Percentiles rank a stretch among this genome's conserved stretches.
phyloP scores from a whole-genome alignment of 306 rosid species.

The Rubus idaeus region DNA sequence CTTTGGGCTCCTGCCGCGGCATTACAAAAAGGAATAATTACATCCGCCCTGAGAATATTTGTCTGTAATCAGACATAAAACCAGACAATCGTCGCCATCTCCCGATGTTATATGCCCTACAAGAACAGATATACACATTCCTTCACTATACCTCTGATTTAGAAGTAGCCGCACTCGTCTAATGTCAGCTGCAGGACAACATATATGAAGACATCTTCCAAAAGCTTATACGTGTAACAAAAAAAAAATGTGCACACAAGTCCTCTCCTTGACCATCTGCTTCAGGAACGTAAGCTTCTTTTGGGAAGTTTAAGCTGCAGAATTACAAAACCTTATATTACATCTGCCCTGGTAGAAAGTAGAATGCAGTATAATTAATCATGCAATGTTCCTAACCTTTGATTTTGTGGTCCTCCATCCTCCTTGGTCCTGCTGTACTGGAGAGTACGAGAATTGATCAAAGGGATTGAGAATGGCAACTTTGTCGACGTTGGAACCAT shows the following conservation, averaged over 20 bases:
- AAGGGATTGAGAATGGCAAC: constrained; percentile 41
- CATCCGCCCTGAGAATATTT: background rate
- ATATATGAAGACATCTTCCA: background rate
- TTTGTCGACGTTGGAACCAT: constrained; percentile 30
- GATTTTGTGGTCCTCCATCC: constrained; percentile 67
- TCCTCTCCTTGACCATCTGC: background rate
- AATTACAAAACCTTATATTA: constrained; percentile 13
- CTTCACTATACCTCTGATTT: constrained; percentile 8
- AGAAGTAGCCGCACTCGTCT: constrained; percentile 20
- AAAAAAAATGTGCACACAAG: background rate
- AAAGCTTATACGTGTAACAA: background rate
- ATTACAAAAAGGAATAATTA: background rate
- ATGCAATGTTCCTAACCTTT: constrained; percentile 43
- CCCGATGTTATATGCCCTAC: background rate
- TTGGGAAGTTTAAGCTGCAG: constrained; percentile 11
- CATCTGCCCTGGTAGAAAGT: constrained; percentile 20
- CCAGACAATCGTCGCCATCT: background rate
- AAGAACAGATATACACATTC: background rate
- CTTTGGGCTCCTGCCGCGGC: background rate
- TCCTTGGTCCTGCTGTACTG: constrained; percentile 36
- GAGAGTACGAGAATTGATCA: constrained; percentile 49
- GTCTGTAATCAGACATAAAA: background rate
- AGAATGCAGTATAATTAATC: constrained; percentile 14
- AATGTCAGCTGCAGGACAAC: constrained; percentile 44
- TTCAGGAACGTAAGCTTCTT: constrained; percentile 11